A percentile compares a stretch with the other conserved stretches of the same genome.
Conservation (phyloP, 306 rosid species). For the barrel medic (Medicago truncatula) region DNA sequence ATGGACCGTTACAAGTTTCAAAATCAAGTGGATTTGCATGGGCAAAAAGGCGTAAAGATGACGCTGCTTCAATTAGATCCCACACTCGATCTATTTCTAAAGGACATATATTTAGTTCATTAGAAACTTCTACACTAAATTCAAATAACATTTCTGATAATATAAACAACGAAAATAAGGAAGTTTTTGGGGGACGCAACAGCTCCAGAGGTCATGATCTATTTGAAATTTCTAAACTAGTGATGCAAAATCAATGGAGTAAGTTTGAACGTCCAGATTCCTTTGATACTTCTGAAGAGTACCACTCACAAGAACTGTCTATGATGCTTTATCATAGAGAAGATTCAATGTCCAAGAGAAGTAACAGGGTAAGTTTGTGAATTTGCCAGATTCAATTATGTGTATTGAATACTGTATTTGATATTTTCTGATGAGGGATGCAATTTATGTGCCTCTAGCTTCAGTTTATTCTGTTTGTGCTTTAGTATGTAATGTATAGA, state of each 20-base stretch:
- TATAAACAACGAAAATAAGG: constrained; percentile 67
- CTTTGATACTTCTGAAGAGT: constrained; percentile 90
- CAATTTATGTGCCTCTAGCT: not conserved
- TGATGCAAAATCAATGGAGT: constrained; percentile 80
- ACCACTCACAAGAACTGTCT: constrained; percentile 89
- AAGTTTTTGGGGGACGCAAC: constrained; percentile 44
- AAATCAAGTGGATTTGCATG: constrained; percentile 97
- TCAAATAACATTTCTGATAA: constrained; percentile 61
- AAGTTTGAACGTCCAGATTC: constrained; percentile 92
- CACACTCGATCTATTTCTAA: constrained; percentile 82
- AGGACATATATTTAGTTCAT: constrained; percentile 67
- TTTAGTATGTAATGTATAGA: no score
- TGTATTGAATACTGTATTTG: not conserved
- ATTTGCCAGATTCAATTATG: constrained; percentile 25
- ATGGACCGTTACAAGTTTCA: constrained; percentile 91
- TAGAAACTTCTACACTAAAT: constrained; percentile 59
- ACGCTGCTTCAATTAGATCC: constrained; percentile 57
- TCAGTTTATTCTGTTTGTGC: not conserved
- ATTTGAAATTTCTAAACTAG: constrained; percentile 72
- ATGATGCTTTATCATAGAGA: constrained; percentile 71
- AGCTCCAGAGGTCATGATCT: constrained; percentile 68
- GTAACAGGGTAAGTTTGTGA: constrained; percentile 70
- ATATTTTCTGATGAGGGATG: not conserved
- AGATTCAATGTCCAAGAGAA: constrained; percentile 73
- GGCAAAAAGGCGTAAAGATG: constrained; percentile 92